Base-by-base conservation (phyloP, 257 asterid genomes). In the Cinchona pubescens region DNA sequence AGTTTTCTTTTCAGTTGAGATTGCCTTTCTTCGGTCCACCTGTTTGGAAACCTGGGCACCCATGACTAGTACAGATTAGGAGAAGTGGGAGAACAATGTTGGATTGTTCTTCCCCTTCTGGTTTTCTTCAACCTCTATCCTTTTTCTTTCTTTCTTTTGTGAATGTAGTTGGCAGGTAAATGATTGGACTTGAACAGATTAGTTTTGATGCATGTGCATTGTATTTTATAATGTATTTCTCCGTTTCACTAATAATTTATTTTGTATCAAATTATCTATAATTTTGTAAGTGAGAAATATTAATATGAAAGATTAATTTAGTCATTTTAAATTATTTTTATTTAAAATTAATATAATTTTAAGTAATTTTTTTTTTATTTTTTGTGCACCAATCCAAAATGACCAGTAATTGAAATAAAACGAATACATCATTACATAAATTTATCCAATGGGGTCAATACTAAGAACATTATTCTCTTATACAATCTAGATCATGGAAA, bases 41-140 rank as follows among this genome's bases (percentile, higher is more conserved):
- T 90, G 97, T 73, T 86, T 87, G 56, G 98, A 82, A 27, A 87
- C 34, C 45, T 69, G 73, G 16, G 87, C 84, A 51, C 97, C 98
- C 97, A 94, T 94, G 69, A 61, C 30, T 25, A 2, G 4, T 35
- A 3, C 6, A 25, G 27, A 49, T 51, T 1, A 21, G n/a, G 53
- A 37, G 53, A 65, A 45, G 73, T 3, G 48, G 59, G 37, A 73
- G 7, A 42, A 56, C 32, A 43, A 46, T 27, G 55, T 21, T 37
- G 8, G 3, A 59, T 56, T 19, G 64, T 48, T 38, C 45, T 64
- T 23, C 48, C 58, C 73, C 59, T 56, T 14, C 55, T 32, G 13
- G 9, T 35, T 60, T 63, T 63, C 48, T 46, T 64, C 64, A 32
- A 32, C 45, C 43, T 25, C 12, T 21, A 23, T 43, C 48, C 45